Conservation (phyloP, 148 eudicot genomes). For the Rhododendron ferrugineum region DNA sequence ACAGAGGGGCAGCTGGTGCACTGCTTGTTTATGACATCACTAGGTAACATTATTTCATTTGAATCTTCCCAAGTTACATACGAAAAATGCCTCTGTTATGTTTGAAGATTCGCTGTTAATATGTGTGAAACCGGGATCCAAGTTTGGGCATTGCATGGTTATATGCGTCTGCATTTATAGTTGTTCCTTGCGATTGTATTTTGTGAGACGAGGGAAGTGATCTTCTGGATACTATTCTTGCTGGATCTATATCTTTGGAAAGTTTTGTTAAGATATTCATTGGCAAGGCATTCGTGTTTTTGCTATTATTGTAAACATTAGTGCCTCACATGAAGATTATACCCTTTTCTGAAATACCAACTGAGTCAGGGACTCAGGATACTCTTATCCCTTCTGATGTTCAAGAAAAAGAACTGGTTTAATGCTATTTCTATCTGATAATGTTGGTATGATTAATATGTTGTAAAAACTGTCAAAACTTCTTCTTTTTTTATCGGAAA, state of each 20-base stretch:
- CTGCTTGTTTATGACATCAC: conserved; percentile 62
- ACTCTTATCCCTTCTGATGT: background rate
- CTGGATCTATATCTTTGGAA: background rate
- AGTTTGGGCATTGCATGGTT: background rate
- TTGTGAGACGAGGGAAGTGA: background rate
- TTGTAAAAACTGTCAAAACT: background rate
- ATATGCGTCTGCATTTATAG: background rate
- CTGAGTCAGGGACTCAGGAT: too few relatives aligned
- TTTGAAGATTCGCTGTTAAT: background rate
- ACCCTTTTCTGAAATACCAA: background rate
- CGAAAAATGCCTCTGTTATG: background rate
- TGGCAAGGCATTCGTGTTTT: too few relatives aligned
- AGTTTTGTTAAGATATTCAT: background rate
- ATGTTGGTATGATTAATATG: background rate
- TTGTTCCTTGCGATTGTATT: background rate
- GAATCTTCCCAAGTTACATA: background rate
- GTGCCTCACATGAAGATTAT: background rate
- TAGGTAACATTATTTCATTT: conserved; percentile 23
- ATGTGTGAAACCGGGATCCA: background rate
- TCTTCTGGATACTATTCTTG: background rate
- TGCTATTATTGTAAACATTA: background rate
- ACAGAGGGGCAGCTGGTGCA: conserved; percentile 62
- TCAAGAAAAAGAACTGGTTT: background rate
- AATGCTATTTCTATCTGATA: background rate
- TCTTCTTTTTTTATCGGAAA: too few relatives aligned